Evolutionary conservation across 768 basidiomycete genomes (phyloP).

Genomic region (Boletus tylopilopsis): DNA sequence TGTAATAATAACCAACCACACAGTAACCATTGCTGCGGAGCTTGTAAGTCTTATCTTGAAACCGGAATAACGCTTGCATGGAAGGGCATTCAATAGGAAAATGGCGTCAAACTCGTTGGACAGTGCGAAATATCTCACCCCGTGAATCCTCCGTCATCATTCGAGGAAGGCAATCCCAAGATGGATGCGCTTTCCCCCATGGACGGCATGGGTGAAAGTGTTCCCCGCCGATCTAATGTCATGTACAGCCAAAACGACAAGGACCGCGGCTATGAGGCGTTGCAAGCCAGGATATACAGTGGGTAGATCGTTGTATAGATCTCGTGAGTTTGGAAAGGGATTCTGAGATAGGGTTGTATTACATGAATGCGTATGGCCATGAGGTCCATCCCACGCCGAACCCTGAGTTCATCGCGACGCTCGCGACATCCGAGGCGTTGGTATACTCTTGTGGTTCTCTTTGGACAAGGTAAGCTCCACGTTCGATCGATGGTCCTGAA

Average conservation of each 20-base stretch:
- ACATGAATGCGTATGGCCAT: conserved; percentile 88
- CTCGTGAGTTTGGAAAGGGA: conserved; percentile 1
- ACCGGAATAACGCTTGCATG: conserved; percentile 41
- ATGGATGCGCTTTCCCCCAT: conserved; percentile 43
- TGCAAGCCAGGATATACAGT: conserved; percentile 64
- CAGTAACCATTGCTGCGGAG: conserved; percentile 92
- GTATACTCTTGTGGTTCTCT: conserved; percentile 93
- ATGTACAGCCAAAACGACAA: conserved; percentile 60
- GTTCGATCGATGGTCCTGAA: conserved; percentile 5
- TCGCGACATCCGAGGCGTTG: conserved; percentile 60
- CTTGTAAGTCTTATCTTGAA: conserved; percentile 51
- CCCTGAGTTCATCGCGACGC: conserved; percentile 65
- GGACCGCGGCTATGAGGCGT: conserved; percentile 44
- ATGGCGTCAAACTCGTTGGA: conserved; percentile 76
- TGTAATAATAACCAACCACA: conserved; percentile 90
- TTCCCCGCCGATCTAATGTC: conserved; percentile 53
- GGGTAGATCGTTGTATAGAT: conserved; percentile 31
- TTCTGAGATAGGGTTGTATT: conserved; percentile 59
- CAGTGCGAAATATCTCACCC: conserved; percentile 96
- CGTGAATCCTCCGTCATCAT: conserved; percentile 34
- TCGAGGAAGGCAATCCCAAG: conserved; percentile 26
- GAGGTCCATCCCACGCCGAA: conserved; percentile 92
- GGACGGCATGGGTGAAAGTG: conserved; percentile 51
- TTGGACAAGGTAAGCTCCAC: conserved; percentile 73
- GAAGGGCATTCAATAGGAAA: conserved; percentile 44